Base-by-base conservation (phyloP, 495 filamentous ascomycete species). In the Aspergillus affinis region DNA sequence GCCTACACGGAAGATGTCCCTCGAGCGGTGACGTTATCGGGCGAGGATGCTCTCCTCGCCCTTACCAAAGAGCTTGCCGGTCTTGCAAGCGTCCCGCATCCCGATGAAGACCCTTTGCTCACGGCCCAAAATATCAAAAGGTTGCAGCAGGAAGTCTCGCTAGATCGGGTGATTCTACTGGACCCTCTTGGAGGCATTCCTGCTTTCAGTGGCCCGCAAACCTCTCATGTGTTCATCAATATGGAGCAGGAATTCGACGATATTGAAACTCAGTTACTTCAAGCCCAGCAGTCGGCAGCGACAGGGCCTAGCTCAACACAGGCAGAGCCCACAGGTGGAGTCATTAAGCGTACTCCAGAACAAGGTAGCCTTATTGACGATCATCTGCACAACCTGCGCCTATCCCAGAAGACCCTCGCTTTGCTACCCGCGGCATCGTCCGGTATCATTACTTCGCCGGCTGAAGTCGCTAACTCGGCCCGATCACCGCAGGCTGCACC, bases 131-230 rank as follows among this genome's bases (percentile, higher is more conserved):
- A 69, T 20, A 76, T 84, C 36, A 67, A 70, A 32, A 59, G 67
- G 18, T 66, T 83, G 5, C 79, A 82, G 57, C 76, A 78, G 51
- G 78, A 83, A 55, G 84, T 90, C 3, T 81, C 85, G 7, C 75
- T 98, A 2, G 94, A 98, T 64, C 82, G 94, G 4, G 78, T 99
- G 26, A 93, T 99, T 64, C 78, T 98, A 23, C 79, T 99, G 17
- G 95, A 99, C 73, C 89, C 90, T 0, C 69, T 90, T 2, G 94
- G 94, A 6, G 94, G 95, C 8, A 92, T 94, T 53, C 95, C 94
- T 1, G 81, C 88, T 0, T 81, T 77, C 54, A 82, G 83, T 46
- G 82, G 86, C 17, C 83, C 82, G 0, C 83, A 89, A 46, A 82
- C 83, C 9, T 86, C 89, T 15, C 90, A 97, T 67, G 84, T 97